These are phyloP conservation scores for Hordeum vulgare DNA, from an alignment of 176 grass and related monocot species.

Conservation along the genomic window MorexV3_pseudomolecules_assembly NC_058520.1:480999118-480999617, in stretches of 20 bases:
- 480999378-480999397: constrained; percentile 96
- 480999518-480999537: constrained; percentile 3
- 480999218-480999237: constrained; percentile 99
- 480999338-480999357: constrained; percentile 92
- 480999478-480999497: constrained; percentile 30
- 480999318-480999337: neutral
- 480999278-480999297: constrained; percentile 5
- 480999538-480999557: constrained; percentile 1
- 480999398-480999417: constrained; percentile 99
- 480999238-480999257: constrained; percentile 97
- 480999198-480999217: constrained; percentile 82
- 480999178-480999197: constrained; percentile 75
- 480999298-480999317: constrained; percentile 12
- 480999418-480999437: constrained; percentile 87
- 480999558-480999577: neutral
- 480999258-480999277: constrained; percentile 75
- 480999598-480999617: too few species aligned
- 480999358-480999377: constrained; percentile 89
- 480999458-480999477: constrained; percentile 98
- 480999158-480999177: constrained; percentile 96
- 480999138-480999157: constrained; percentile 99
- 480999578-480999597: neutral
- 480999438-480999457: constrained; percentile 96
- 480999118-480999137: constrained; percentile 94
- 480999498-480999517: constrained; percentile 12